Base-by-base conservation (phyloP, 2,329 filamentous ascomycete genomes). In the Bipolaris cookei region DNA sequence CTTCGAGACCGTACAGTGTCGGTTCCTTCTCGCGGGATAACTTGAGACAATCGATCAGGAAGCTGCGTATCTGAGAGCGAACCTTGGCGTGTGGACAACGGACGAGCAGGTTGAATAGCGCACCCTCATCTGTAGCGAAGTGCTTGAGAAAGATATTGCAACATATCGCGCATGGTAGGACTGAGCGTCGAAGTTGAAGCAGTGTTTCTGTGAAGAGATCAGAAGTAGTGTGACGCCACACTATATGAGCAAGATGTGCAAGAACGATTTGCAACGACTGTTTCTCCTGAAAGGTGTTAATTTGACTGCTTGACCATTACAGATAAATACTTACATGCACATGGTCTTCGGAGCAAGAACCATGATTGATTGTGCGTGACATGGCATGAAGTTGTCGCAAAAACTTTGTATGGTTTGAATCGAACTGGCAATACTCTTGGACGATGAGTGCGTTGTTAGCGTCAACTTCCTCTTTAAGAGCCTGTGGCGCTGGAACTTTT, bases 341-440 rank as follows among this genome's bases (percentile, higher is more conserved):
- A 51, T 80, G 77, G 14, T 82, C 75, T 13, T 78, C 70, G 1
- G 82, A 83, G 67, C 84, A 86, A n/a, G 76, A 74, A 0, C 79
- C 78, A 18, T 73, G 62, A 47, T 80, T 82, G 32, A 85, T 67
- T 18, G 79, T 76, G 45, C 81, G 84, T 47, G 88, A 78, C 37
- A 84, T 83, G 6, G 79, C 76, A 28, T 95, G 82, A 35, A 91
- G 79, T 51, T 82, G 81, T 34, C 83, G 80, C 14, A 92, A 83
- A 63, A 96, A 91, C 1, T 79, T 77, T 1, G 87, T 81, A 68
- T 96, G 90, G 30, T 82, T 82, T 1, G 86, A 84, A 67, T 96
- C 92, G 67, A 90, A 90, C 21, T 96, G 81, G 72, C 90, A 93
- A 69, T 96, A 92, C 16, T 89, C 86, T 51, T 89, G 86, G 44